Base-by-base conservation (phyloP, 2,329 filamentous ascomycete genomes). In the Penicillium olsonii region DNA sequence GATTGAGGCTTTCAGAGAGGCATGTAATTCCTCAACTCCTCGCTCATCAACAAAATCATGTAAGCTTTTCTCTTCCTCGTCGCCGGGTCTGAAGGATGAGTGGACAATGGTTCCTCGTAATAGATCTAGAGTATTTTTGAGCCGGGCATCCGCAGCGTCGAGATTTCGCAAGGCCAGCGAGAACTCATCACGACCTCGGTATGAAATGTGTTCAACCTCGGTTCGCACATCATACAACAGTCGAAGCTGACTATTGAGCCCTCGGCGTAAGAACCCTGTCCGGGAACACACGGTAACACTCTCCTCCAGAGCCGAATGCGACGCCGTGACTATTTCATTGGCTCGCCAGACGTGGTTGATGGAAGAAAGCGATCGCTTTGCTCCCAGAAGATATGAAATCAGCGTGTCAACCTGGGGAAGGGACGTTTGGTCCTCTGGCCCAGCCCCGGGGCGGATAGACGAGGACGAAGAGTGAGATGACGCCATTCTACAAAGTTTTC, bases 291-390 rank as follows among this genome's bases (percentile, higher is more conserved):
- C 79, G 9, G 92, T 78, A 45, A 90, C 85, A 40, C 85, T 86
- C 59, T 94, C 87, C 65, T 95, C 89, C 56, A 96, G 79, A 27
- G 89, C 82, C 26, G 80, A 76, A 27, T 90, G 86, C 4, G 91
- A 90, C 12, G 83, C 78, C 17, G 84, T 90, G 37, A 94, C 87
- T 48, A 96, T 85, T 64, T 95, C 88, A 66, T 94, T 92, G 57
- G 91, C 92, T 52, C 89, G 88, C 67, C 89, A 86, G 43, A 96
- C 90, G 52, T 88, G 85, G 35, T 80, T 84, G 68, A 95, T 91
- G 10, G 90, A 90, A 14, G 88, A 88, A 4, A 97, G 81, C 1
- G 92, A 92, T 37, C 90, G 84, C 68, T 96, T 96, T 8, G 92
- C 88, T 24, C 87, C 86, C 34, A 96, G 84, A 29, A 96, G 86